A percentile compares a stretch with the other conserved stretches of the same genome.
phyloP scores from a whole-genome alignment of 495 filamentous ascomycete genomes.

The Talaromyces trachyspermus region DNA sequence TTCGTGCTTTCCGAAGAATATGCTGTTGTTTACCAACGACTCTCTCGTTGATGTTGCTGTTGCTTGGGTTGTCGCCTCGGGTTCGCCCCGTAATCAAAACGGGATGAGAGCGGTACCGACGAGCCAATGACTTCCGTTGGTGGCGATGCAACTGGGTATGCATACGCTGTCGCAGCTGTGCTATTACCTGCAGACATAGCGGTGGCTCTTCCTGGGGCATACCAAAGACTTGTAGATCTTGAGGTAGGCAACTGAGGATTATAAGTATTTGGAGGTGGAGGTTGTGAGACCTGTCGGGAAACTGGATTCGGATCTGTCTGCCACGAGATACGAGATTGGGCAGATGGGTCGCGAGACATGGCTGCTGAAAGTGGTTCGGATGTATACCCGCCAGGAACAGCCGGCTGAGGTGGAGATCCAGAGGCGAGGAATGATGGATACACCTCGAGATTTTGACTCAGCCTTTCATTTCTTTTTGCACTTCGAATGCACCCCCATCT shows the following conservation, averaged over 20 bases:
- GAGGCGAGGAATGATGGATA: constrained; percentile 40
- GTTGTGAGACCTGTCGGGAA: constrained; percentile 12
- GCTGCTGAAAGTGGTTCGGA: constrained; percentile 24
- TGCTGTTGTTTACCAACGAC: no score
- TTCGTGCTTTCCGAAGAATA: constrained; percentile 23
- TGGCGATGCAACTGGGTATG: not conserved
- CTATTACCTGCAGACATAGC: no score
- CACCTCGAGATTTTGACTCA: constrained; percentile 9
- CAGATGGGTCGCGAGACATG: constrained; percentile 28
- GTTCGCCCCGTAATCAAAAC: constrained; percentile 3
- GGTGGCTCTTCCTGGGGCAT: not conserved
- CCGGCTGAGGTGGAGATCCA: constrained; percentile 19
- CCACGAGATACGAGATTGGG: constrained; percentile 33
- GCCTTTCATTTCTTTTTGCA: not conserved
- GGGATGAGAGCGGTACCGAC: not conserved
- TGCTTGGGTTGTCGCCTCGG: not conserved
- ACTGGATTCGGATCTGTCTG: constrained; percentile 26
- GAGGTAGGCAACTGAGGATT: not conserved
- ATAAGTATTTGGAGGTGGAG: not conserved
- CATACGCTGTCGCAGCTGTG: not conserved
- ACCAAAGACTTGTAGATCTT: not conserved
- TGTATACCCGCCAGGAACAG: constrained; percentile 13
- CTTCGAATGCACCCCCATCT: not conserved
- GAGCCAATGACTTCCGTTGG: not conserved
- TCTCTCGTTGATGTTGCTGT: not conserved